Evolutionary conservation across 2,329 filamentous ascomycete genomes (phyloP).

Genomic region (Sarocladium kiliense): DNA sequence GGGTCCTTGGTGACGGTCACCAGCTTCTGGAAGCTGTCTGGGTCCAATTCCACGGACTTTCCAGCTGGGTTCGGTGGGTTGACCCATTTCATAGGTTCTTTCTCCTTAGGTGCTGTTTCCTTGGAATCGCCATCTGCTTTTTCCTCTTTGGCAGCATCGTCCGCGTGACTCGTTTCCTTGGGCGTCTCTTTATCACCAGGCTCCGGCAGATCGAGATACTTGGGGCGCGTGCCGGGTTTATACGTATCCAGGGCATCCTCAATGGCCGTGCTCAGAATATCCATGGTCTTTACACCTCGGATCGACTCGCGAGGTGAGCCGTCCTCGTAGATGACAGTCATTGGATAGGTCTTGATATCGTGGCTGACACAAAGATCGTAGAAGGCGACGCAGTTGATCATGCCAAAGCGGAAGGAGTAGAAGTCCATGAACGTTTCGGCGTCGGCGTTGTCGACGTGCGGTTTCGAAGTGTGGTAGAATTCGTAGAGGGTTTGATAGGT

Average conservation of each 20-base stretch:
- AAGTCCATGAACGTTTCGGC: slow-evolving; percentile 65
- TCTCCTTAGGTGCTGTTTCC: not conserved
- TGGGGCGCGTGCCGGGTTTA: slow-evolving; percentile 74
- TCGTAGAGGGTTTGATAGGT: slow-evolving; percentile 91
- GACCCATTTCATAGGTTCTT: not conserved
- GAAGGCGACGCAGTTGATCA: slow-evolving; percentile 79
- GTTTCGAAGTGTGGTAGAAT: slow-evolving; percentile 85
- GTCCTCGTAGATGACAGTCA: slow-evolving; percentile 74
- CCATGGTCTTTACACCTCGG: slow-evolving; percentile 63
- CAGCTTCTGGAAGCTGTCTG: slow-evolving; percentile 77
- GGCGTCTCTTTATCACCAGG: slow-evolving; percentile 54
- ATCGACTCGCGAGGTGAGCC: slow-evolving; percentile 62
- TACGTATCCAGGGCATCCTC: slow-evolving; percentile 73
- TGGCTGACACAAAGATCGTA: slow-evolving; percentile 71
- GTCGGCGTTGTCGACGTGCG: slow-evolving; percentile 50
- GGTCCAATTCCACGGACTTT: slow-evolving; percentile 67
- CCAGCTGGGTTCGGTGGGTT: slow-evolving; percentile 67
- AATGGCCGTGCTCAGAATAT: slow-evolving; percentile 61
- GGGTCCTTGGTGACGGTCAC: slow-evolving; percentile 85
- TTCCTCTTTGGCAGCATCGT: slow-evolving; percentile 18
- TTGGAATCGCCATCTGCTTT: slow-evolving; percentile 38
- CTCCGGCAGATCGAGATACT: slow-evolving; percentile 62
- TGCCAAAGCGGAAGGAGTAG: slow-evolving; percentile 86
- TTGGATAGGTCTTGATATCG: slow-evolving; percentile 66
- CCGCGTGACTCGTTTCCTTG: slow-evolving; percentile 21